phyloP scores from a whole-genome alignment of 768 basidiomycete species.

The Lactarius hengduanensis region DNA sequence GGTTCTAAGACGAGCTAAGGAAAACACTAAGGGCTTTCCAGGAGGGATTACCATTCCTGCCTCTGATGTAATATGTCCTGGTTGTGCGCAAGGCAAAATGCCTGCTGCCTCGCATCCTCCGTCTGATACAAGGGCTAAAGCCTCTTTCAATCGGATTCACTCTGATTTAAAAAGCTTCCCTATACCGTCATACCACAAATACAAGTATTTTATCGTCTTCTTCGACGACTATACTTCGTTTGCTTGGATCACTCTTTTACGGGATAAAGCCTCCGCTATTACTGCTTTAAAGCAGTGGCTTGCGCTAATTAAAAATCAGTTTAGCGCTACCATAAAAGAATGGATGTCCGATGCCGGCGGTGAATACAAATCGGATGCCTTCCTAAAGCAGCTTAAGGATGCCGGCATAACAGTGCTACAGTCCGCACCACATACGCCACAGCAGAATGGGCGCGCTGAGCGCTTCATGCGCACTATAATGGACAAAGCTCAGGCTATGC shows the following conservation, averaged over 20 bases:
- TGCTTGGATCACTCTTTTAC: background rate
- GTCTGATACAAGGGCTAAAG: background rate
- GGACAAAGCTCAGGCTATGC: too few species aligned
- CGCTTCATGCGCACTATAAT: too few species aligned
- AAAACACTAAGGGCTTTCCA: background rate
- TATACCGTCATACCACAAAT: background rate
- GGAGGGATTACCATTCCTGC: background rate
- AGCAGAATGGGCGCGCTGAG: too few species aligned
- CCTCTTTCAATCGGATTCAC: background rate
- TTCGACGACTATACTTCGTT: background rate
- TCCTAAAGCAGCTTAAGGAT: background rate
- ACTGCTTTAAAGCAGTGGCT: background rate
- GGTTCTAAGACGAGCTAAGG: background rate
- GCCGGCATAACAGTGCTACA: too few species aligned
- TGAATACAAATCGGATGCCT: constrained; percentile 1
- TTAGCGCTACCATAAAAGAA: background rate
- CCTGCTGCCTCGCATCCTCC: background rate
- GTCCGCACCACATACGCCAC: too few species aligned
- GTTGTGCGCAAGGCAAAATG: background rate
- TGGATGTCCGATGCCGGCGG: constrained; percentile 6
- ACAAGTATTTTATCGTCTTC: constrained; percentile 1
- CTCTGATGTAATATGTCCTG: background rate
- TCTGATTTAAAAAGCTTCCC: background rate
- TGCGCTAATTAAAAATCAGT: background rate
- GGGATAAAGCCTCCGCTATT: background rate